A percentile compares a stretch with the other conserved stretches of the same genome.
Conservation (phyloP, 129 eudicot genomes). For the Glebionis coronaria region DNA sequence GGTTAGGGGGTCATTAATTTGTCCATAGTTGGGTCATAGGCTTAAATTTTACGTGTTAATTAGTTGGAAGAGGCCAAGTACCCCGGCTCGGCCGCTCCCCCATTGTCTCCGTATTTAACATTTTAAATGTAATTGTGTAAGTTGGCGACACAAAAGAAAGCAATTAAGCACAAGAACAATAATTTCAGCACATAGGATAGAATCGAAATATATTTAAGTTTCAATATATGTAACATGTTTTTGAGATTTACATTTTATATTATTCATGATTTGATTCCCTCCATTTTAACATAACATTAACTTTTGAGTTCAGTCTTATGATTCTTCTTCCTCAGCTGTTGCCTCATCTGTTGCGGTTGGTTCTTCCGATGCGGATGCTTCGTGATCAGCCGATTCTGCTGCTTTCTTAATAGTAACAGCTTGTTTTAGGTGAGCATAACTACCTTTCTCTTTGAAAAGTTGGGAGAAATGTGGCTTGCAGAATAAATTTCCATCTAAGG, state of each 20-base stretch:
- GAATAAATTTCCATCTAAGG: constrained; percentile 70
- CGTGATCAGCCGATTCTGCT: constrained; percentile 14
- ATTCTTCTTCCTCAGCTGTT: constrained; percentile 12
- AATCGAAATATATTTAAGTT: background rate
- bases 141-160: background rate
- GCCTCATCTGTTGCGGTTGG: background rate
- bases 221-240: background rate
- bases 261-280: background rate
- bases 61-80: too few relatives aligned
- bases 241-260: background rate
- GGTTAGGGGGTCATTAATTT: too few relatives aligned
- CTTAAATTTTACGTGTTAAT: too few relatives aligned
- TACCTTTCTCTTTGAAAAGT: constrained; percentile 84
- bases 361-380: constrained; percentile 4
- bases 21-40: too few relatives aligned
- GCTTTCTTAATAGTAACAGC: constrained; percentile 42
- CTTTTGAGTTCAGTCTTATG: constrained; percentile 7
- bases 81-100: too few relatives aligned
- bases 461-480: constrained; percentile 93
- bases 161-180: background rate
- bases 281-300: background rate
- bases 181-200: background rate
- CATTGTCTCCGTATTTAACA: background rate
- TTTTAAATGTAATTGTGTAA: background rate
- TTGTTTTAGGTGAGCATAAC: constrained; percentile 59